These are phyloP conservation scores for Pezicula radicicola DNA, from an alignment of 2,329 filamentous ascomycete genomes.

Conservation along the genomic window DNA sequence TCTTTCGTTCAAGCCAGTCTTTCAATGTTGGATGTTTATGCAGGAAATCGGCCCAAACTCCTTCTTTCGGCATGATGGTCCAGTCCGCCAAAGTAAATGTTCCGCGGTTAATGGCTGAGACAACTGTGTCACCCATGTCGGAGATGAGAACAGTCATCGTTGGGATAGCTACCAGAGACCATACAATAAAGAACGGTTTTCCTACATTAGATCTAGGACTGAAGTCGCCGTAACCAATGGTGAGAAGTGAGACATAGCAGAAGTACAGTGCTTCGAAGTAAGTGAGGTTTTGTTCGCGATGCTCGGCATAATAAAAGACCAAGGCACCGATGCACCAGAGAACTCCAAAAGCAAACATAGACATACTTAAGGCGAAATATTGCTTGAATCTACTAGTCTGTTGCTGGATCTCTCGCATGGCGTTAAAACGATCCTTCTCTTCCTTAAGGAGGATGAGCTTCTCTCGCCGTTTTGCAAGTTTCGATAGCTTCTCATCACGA, in stretches of 20 bases:
- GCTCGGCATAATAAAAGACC: constrained; percentile 61
- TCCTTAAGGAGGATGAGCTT: constrained; percentile 53
- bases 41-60: constrained; percentile 49
- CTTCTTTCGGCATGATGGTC: constrained; percentile 61
- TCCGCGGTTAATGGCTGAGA: constrained; percentile 59
- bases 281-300: constrained; percentile 45
- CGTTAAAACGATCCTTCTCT: constrained; percentile 58
- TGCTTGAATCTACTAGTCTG: constrained; percentile 58
- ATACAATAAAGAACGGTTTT: constrained; percentile 68
- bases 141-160: constrained; percentile 67
- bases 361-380: constrained; percentile 57
- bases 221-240: constrained; percentile 68
- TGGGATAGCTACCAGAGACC: constrained; percentile 66
- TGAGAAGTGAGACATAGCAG: constrained; percentile 65
- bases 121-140: constrained; percentile 62
- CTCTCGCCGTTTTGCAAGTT: constrained; percentile 17
- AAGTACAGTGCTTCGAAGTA: constrained; percentile 70
- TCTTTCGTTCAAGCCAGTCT: constrained; percentile 32
- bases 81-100: constrained; percentile 61
- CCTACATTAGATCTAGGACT: constrained; percentile 62
- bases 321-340: constrained; percentile 65
- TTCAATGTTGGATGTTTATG: constrained; percentile 41
- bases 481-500: constrained; percentile 23
- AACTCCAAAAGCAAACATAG: constrained; percentile 54
- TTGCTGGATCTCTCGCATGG: constrained; percentile 60